phyloP scores from a whole-genome alignment of 2,329 filamentous ascomycete species.

The Basipetospora chlamydospora region DNA sequence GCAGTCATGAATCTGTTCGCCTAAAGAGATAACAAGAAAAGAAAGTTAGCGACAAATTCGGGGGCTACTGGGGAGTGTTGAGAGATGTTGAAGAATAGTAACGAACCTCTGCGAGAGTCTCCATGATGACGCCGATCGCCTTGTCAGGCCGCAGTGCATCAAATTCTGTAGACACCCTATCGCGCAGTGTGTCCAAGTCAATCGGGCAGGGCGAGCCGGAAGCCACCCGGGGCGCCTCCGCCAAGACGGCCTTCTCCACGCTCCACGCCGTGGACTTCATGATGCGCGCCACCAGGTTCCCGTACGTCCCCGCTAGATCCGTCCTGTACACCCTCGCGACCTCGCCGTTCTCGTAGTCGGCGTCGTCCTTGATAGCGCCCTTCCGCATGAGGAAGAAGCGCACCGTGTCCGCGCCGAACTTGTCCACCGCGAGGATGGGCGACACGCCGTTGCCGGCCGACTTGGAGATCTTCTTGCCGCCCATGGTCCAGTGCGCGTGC shows the following conservation, averaged over 20 bases:
- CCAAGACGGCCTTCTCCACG: slow-evolving; percentile 40
- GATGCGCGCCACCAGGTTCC: slow-evolving; percentile 65
- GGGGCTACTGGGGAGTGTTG: no score
- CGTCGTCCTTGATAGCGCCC: slow-evolving; percentile 62
- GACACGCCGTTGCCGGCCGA: slow-evolving; percentile 90
- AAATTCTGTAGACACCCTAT: slow-evolving; percentile 7
- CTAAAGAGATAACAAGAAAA: slow-evolving; percentile 11
- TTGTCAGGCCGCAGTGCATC: slow-evolving; percentile 6
- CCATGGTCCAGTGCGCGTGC: slow-evolving; percentile 93
- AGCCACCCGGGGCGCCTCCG: slow-evolving; percentile 1
- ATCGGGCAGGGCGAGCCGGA: slow-evolving; percentile 1
- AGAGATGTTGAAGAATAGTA: no score
- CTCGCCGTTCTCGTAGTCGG: slow-evolving; percentile 68
- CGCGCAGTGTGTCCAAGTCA: slow-evolving; percentile 6
- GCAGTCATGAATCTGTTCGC: slow-evolving; percentile 37
- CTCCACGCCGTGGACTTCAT: slow-evolving; percentile 56
- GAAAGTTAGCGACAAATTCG: no score
- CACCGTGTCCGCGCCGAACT: slow-evolving; percentile 77
- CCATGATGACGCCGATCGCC: slow-evolving; percentile 24
- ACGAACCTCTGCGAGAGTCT: slow-evolving; percentile 42
- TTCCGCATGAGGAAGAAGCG: slow-evolving; percentile 78
- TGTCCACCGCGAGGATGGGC: slow-evolving; percentile 77
- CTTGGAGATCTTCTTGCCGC: slow-evolving; percentile 89
- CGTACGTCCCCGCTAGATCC: slow-evolving; percentile 59
- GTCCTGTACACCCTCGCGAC: slow-evolving; percentile 71